Conservation (phyloP, 179 eudicot species). For the Pouteria campechiana region DNA sequence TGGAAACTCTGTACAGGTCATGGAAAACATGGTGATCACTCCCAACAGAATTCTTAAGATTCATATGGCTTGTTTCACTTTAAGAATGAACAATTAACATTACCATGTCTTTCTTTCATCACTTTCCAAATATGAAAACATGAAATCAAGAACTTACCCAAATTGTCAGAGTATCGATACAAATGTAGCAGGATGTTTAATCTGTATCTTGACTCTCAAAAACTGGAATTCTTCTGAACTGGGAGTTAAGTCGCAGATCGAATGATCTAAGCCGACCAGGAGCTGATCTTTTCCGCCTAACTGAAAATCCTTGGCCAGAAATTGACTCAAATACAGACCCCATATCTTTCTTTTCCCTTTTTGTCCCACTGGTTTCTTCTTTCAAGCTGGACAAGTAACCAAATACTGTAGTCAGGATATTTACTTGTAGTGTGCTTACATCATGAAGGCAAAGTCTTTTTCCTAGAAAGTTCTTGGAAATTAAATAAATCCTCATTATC, state of each 20-base stretch:
- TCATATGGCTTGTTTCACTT: no score
- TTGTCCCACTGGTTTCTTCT: conserved; percentile 27
- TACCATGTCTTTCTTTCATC: no score
- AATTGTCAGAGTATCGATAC: no score
- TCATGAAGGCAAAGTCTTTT: background rate
- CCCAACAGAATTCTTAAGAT: no score
- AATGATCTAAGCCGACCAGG: conserved; percentile 24
- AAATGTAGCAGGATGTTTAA: conserved; percentile 19
- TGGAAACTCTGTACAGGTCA: no score
- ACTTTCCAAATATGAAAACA: no score
- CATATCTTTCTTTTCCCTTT: conserved; percentile 20
- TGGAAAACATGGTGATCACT: no score
- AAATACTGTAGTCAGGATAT: background rate
- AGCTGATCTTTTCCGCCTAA: conserved; percentile 51
- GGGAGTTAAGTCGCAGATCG: conserved; percentile 24
- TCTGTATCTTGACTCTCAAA: conserved; percentile 40
- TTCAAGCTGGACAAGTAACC: conserved; percentile 30
- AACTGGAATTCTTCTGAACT: conserved; percentile 42
- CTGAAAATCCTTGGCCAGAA: conserved; percentile 52
- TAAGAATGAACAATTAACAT: no score
- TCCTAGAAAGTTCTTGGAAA: no score
- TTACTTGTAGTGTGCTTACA: background rate
- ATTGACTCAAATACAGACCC: conserved; percentile 41
- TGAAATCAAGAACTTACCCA: no score
- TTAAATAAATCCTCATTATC: no score